Evolutionary conservation across 2,329 filamentous ascomycete genomes (phyloP), one percentile per base, ranked within the genome.

Genomic region (Sporothrix mexicana): DNA sequence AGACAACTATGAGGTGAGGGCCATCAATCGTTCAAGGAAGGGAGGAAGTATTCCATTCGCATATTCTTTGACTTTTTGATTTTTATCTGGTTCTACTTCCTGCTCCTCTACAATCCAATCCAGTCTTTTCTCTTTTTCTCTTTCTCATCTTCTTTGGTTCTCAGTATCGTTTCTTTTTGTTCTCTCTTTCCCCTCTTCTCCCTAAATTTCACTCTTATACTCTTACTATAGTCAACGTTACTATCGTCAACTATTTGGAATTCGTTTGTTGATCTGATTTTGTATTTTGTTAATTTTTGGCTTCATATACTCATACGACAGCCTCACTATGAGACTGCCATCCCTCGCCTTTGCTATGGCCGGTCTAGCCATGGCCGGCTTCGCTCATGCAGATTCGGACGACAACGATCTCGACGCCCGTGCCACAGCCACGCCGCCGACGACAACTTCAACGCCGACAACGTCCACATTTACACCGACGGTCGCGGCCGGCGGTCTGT

Each of bases 1-100:
- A 47, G 41, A 64, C 59, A 15, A 62, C 41, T 47, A 45, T 47
- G 61, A 47, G 61, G 61, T 25, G 61, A 25, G 8, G 41, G 12
- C 61, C 10, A 1, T 66, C n/a, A 23, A 23, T 23, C 12, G 59
- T 45, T 10, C 15, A 23, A 13, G 41, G n/a, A 47, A 47, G 61
- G 41, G 61, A 25, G n/a, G 30, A 7, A 5, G 30, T 36, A 36
- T 7, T 36, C 30, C 30, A 36, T 36, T 6, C 30, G 30, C 1
- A 36, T 36, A 36, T 10, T 7, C 20, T 41, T 62, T 59, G 17
- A 36, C 10, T 20, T n/a, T 43, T 57, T 45, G 15, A 20, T n/a
- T 43, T 57, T 45, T 9, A 20, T 69, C 6, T 45, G 12, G 36
- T 23, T 5, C 20, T 10, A 30, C 30, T 17, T 41, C 8, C 7